A percentile compares a stretch with the other conserved stretches of the same genome.
These are phyloP conservation scores for Nakaseomyces bracarensis DNA, from an alignment of 1,139 yeast species.

Conservation along the genomic window DNA sequence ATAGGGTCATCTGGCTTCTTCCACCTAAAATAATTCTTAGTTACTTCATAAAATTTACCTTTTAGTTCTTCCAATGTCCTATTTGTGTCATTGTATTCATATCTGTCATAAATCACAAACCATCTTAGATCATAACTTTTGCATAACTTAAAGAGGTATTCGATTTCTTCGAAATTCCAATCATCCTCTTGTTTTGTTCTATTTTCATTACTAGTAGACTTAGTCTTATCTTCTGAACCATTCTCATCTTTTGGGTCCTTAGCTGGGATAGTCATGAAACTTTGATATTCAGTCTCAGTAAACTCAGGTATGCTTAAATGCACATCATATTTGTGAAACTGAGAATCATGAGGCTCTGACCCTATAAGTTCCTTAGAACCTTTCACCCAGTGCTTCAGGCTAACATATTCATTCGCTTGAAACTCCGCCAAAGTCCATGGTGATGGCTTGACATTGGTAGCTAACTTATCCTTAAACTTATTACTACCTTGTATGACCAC, in stretches of 20 bases:
- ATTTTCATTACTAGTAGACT: neutral
- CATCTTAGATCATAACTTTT: slow-evolving; percentile 73
- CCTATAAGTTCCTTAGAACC: slow-evolving; percentile 48
- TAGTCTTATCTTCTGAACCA: slow-evolving; percentile 5
- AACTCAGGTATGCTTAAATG: slow-evolving; percentile 63
- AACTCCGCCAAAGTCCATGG: slow-evolving; percentile 76
- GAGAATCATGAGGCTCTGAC: slow-evolving; percentile 41
- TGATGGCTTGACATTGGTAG: slow-evolving; percentile 53
- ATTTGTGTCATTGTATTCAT: slow-evolving; percentile 34
- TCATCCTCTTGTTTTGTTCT: slow-evolving; percentile 6
- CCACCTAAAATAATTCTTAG: slow-evolving; percentile 34
- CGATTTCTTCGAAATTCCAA: slow-evolving; percentile 78
- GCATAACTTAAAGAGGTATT: slow-evolving; percentile 65
- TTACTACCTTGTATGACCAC: slow-evolving; percentile 48
- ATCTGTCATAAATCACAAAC: slow-evolving; percentile 77
- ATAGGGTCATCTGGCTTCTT: slow-evolving; percentile 39
- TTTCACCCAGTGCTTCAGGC: slow-evolving; percentile 78
- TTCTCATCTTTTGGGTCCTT: slow-evolving; percentile 10
- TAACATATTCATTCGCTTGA: slow-evolving; percentile 46
- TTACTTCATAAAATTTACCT: slow-evolving; percentile 63
- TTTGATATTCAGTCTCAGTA: slow-evolving; percentile 55
- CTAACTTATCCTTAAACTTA: slow-evolving; percentile 59
- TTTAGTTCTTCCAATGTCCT: slow-evolving; percentile 65
- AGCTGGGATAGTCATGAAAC: slow-evolving; percentile 35
- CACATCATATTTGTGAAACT: slow-evolving; percentile 70